Conservation (phyloP, 306 rosid species). For the Prunus fruticosa region DNA sequence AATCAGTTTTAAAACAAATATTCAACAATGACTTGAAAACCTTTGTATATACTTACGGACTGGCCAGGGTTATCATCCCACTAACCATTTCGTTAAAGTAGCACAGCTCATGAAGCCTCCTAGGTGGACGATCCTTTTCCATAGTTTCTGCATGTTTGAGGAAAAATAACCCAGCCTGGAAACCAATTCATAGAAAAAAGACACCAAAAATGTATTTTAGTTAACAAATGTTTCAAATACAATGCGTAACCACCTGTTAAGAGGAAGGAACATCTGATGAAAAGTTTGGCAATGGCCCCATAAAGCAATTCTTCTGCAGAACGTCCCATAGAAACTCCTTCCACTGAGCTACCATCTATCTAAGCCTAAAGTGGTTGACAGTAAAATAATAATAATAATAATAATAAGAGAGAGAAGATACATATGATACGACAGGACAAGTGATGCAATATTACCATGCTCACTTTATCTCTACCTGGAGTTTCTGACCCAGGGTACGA, state of each 20-base stretch:
- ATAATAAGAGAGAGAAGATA: too few species aligned
- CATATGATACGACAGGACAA: too few species aligned
- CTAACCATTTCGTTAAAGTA: constrained; percentile 92
- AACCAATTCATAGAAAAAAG: constrained; percentile 23
- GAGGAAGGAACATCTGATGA: constrained; percentile 94
- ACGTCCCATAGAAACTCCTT: constrained; percentile 99
- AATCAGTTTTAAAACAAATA: constrained; percentile 27
- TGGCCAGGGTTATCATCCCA: constrained; percentile 82
- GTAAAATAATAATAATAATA: too few species aligned
- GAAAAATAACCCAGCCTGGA: constrained; percentile 95
- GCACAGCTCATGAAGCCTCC: constrained; percentile 83
- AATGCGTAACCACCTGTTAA: constrained; percentile 58
- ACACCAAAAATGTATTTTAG: constrained; percentile 12
- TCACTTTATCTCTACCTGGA: too few species aligned
- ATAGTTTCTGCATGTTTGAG: constrained; percentile 96
- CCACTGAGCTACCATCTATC: constrained; percentile 98
- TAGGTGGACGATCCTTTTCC: constrained; percentile 93
- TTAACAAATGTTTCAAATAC: constrained; percentile 20
- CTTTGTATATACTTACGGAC: constrained; percentile 57
- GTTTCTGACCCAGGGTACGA: not conserved
- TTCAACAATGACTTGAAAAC: constrained; percentile 14
- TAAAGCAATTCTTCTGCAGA: constrained; percentile 90
- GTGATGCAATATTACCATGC: not conserved
- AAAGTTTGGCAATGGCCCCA: constrained; percentile 94
- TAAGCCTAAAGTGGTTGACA: constrained; percentile 58